Conservation (phyloP, 2,329 filamentous ascomycete species). For the Talaromyces sp. region DNA sequence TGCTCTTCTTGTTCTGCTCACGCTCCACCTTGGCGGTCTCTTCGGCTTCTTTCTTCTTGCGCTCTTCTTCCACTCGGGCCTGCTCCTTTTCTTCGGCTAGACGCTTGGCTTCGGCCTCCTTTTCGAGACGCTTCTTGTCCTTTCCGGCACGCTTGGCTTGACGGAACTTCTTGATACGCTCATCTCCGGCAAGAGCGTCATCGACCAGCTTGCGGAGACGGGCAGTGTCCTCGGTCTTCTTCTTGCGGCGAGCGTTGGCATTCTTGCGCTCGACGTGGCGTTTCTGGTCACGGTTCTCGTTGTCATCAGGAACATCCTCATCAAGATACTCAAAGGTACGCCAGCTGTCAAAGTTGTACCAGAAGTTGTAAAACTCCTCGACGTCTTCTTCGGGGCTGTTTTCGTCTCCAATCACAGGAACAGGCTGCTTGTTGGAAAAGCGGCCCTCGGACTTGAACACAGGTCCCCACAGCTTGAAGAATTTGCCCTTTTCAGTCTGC, state of each 20-base stretch:
- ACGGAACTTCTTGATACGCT: conserved; percentile 96
- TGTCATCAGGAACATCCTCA: conserved; percentile 97
- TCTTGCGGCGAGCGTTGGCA: conserved; percentile 95
- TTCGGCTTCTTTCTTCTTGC: conserved; percentile 76
- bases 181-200: conserved; percentile 75
- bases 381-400: conserved; percentile 85
- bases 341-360: conserved; percentile 99
- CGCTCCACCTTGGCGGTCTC: conserved; percentile 79
- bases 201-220: conserved; percentile 88
- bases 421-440: conserved; percentile 87
- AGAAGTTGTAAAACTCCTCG: conserved; percentile 98
- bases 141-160: conserved; percentile 88
- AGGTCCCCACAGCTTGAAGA: conserved; percentile 88
- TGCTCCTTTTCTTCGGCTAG: conserved; percentile 78
- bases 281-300: conserved; percentile 98
- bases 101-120: conserved; percentile 86
- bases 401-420: conserved; percentile 79
- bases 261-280: conserved; percentile 98
- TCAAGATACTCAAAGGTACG: conserved; percentile 96
- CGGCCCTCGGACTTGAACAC: conserved; percentile 90
- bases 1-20: conserved; percentile 87
- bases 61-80: conserved; percentile 78
- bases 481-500: conserved; percentile 77
- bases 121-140: conserved; percentile 89
- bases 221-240: conserved; percentile 95